A percentile compares a stretch with the other conserved stretches of the same genome.
Conservation (phyloP, 495 filamentous ascomycete species). For the Astrothelium subdiscretum region DNA sequence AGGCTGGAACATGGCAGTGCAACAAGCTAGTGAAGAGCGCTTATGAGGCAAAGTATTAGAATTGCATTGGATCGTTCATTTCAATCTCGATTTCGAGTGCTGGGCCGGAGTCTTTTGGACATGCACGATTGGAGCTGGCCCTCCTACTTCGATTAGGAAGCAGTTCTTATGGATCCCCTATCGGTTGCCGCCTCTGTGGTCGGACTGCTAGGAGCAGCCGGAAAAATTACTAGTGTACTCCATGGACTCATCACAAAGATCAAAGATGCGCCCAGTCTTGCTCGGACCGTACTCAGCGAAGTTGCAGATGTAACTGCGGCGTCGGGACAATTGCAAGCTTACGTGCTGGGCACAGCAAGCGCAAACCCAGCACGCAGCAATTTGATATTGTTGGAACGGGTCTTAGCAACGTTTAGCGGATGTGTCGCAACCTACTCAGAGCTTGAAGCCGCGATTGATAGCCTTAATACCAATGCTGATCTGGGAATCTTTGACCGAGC, state of each 20-base stretch:
- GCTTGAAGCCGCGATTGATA: neutral
- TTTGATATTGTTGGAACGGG: conserved; percentile 3
- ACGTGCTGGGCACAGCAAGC: neutral
- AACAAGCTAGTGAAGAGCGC: neutral
- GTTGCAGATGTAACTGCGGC: neutral
- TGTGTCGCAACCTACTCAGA: conserved; percentile 6
- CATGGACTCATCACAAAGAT: neutral
- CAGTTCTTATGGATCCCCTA: neutral
- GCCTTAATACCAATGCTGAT: neutral
- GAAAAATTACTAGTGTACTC: neutral
- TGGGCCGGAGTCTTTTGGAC: neutral
- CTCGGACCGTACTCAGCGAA: neutral
- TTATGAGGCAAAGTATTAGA: neutral
- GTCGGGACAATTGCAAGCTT: neutral
- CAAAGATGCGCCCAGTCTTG: neutral
- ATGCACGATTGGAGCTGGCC: neutral
- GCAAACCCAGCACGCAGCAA: neutral
- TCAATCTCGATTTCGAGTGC: neutral
- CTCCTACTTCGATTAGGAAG: neutral
- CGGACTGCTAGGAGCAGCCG: neutral
- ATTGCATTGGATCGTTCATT: neutral
- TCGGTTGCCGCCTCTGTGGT: neutral
- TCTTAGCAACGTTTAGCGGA: conserved; percentile 2
- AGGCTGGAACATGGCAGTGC: neutral
- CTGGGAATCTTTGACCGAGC: neutral